Evolutionary conservation across 1,284 basidiomycete genomes (phyloP).

Genomic region (Ustilago trichophora): DNA sequence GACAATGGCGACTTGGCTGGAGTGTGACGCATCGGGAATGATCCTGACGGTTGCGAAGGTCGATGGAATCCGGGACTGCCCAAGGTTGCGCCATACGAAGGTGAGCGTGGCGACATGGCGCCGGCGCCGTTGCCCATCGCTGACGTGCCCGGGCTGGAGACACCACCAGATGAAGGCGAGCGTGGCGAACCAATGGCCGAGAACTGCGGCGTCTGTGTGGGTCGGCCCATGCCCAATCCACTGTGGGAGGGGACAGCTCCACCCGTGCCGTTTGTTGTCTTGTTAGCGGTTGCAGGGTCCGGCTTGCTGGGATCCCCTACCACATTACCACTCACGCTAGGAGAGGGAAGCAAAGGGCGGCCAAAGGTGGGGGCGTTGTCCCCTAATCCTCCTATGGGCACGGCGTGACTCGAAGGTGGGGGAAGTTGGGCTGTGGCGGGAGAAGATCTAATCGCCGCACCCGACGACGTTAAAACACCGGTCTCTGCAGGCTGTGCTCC

Average conservation of each 20-base stretch:
- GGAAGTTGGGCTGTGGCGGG: conserved; percentile 17
- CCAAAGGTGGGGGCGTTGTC: conserved; percentile 10
- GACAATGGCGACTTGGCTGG: conserved; percentile 48
- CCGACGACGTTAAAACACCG: conserved; percentile 18
- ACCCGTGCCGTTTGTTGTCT: not conserved
- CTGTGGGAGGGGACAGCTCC: not conserved
- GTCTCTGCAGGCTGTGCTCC: conserved; percentile 34
- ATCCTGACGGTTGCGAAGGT: conserved; percentile 42
- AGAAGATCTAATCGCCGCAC: conserved; percentile 2
- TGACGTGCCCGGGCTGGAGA: not conserved
- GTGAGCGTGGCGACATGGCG: conserved; percentile 25
- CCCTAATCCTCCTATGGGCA: conserved; percentile 6
- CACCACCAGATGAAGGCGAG: conserved; percentile 24
- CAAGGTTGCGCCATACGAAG: conserved; percentile 29
- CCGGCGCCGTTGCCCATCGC: conserved; percentile 2
- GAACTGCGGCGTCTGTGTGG: conserved; percentile 15
- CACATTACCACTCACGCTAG: not conserved
- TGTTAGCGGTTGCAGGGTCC: not conserved
- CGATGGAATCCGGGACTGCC: conserved; percentile 32
- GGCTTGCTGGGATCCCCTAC: conserved; percentile 12
- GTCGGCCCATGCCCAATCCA: conserved; percentile 31
- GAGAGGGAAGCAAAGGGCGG: conserved; percentile 26
- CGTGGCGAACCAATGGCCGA: conserved; percentile 19
- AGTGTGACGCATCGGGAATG: conserved; percentile 49
- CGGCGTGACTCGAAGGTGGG: conserved; percentile 30